phyloP scores from a whole-genome alignment of 192 early-diverging fungal genomes.

The Dispira simplex region DNA sequence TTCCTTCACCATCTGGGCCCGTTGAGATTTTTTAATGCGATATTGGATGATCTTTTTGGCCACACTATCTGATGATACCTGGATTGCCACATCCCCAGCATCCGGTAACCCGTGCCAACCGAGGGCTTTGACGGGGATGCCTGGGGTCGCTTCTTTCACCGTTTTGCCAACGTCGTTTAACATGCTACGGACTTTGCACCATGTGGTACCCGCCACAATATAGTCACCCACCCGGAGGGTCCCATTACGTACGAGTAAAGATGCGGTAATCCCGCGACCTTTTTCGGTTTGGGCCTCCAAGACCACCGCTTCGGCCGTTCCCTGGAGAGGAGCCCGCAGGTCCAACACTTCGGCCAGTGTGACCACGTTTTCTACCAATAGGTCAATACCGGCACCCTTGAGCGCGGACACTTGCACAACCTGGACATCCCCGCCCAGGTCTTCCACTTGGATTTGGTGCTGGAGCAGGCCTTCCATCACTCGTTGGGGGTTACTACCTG shows the following conservation, averaged over 20 bases:
- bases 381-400: constrained; percentile 72
- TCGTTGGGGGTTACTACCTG: constrained; percentile 42
- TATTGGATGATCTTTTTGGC: constrained; percentile 63
- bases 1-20: constrained; percentile 39
- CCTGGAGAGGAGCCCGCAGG: constrained; percentile 63
- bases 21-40: constrained; percentile 44
- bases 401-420: constrained; percentile 81
- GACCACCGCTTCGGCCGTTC: constrained; percentile 65
- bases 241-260: constrained; percentile 81
- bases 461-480: constrained; percentile 52
- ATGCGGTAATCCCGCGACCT: constrained; percentile 54
- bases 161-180: constrained; percentile 57
- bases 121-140: constrained; percentile 67
- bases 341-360: constrained; percentile 79
- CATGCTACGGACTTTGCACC: constrained; percentile 79
- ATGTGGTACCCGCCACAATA: constrained; percentile 72
- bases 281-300: constrained; percentile 82
- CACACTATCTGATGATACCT: constrained; percentile 46
- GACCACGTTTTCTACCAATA: constrained; percentile 78
- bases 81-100: constrained; percentile 80
- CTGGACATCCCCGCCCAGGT: constrained; percentile 84
- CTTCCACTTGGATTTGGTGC: constrained; percentile 76
- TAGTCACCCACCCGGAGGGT: constrained; percentile 59
- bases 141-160: constrained; percentile 65
- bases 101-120: constrained; percentile 89